Evolutionary conservation across 202 grass and related monocot genomes (phyloP).

Genomic region (Musa balbisiana): DNA sequence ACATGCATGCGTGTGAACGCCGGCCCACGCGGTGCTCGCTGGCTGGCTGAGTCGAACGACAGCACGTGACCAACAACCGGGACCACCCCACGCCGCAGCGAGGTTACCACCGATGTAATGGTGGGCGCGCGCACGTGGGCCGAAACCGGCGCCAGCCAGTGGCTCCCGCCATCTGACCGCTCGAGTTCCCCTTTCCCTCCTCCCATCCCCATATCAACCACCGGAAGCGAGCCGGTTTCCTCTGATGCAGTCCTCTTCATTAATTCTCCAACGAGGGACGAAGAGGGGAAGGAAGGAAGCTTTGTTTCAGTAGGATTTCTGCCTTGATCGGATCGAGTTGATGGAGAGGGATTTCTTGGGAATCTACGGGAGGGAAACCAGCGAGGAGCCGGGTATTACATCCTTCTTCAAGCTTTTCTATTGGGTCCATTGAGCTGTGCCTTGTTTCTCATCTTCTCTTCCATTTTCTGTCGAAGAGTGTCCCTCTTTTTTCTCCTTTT

Average conservation of each 20-base stretch:
- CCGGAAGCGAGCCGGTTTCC: background rate
- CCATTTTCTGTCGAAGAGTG: background rate
- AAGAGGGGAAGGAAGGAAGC: conserved; percentile 6
- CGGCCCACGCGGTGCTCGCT: too few relatives aligned
- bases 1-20: too few relatives aligned
- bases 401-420: background rate
- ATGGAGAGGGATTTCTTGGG: conserved; percentile 96
- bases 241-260: too few relatives aligned
- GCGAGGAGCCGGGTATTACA: conserved; percentile 1
- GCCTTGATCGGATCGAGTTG: background rate
- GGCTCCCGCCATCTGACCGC: too few relatives aligned
- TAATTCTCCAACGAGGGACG: background rate
- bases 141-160: background rate
- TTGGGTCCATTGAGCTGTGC: background rate
- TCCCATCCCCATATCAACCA: background rate
- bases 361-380: conserved; percentile 46
- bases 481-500: background rate
- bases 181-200: background rate
- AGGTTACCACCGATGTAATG: background rate
- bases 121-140: background rate
- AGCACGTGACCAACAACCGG: background rate
- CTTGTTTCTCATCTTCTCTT: background rate
- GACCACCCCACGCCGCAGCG: background rate
- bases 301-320: background rate
- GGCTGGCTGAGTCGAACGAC: too few relatives aligned